Percentiles rank a stretch among this genome's conserved stretches.
These are phyloP conservation scores for Amauroascus niger DNA, from an alignment of 2,329 filamentous ascomycete genomes.

Conservation along the genomic window DNA sequence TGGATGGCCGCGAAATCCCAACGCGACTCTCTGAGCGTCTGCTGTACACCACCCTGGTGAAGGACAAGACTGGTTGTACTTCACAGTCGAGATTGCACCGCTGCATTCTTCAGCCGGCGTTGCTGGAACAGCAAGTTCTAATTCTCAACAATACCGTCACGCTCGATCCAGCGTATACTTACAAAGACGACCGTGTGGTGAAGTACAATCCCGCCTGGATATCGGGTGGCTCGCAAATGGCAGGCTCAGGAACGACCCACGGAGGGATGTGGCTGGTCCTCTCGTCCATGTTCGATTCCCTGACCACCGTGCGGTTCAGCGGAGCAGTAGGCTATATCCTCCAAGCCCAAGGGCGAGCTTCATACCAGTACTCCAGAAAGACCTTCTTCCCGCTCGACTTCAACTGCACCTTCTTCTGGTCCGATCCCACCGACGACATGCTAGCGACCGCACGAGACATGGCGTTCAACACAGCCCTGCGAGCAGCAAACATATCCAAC, in stretches of 20 bases:
- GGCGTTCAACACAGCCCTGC: neutral
- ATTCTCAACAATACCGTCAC: neutral
- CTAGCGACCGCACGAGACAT: neutral
- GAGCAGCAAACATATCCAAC: neutral
- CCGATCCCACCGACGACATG: slow-evolving; percentile 1
- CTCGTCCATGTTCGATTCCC: slow-evolving; percentile 1
- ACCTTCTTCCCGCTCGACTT: neutral
- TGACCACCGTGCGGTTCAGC: neutral
- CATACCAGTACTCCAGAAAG: slow-evolving; percentile 1
- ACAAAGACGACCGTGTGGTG: neutral
- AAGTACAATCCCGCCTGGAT: neutral
- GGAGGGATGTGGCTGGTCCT: neutral
- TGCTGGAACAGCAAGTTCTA: neutral
- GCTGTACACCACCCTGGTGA: neutral
- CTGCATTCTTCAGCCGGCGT: neutral
- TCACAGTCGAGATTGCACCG: neutral
- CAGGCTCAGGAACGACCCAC: neutral
- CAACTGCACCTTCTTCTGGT: neutral
- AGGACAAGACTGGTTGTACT: neutral
- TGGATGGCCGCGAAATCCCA: neutral
- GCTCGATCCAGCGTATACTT: neutral
- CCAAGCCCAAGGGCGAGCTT: neutral
- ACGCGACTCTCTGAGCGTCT: neutral
- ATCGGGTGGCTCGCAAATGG: neutral
- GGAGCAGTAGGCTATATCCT: neutral